These are phyloP conservation scores for Glaciozyma antarctica DNA, from an alignment of 768 basidiomycete species.

Conservation along the genomic window DNA sequence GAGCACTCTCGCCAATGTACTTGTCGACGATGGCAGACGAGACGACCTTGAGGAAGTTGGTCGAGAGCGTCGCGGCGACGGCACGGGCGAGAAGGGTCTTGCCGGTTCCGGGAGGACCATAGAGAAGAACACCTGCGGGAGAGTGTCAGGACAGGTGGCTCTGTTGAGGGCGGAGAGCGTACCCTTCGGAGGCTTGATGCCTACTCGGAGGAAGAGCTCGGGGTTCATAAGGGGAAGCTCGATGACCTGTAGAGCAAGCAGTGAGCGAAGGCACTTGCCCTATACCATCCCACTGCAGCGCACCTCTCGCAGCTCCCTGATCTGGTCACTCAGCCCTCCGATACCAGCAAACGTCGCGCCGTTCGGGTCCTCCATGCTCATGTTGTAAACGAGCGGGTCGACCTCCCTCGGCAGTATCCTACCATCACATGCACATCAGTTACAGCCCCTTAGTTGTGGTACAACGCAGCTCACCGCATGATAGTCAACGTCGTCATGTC, in stretches of 20 bases:
- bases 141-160: neutral
- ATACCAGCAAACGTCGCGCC: slow-evolving; percentile 93
- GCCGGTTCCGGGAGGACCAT: slow-evolving; percentile 92
- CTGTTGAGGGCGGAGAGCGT: neutral
- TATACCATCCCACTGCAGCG: slow-evolving; percentile 30
- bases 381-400: slow-evolving; percentile 97
- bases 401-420: slow-evolving; percentile 87
- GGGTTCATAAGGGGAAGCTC: slow-evolving; percentile 89
- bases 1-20: slow-evolving; percentile 95
- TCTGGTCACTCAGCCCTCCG: slow-evolving; percentile 90
- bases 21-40: slow-evolving; percentile 97
- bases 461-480: slow-evolving; percentile 54
- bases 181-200: slow-evolving; percentile 92
- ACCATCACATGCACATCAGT: neutral
- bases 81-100: slow-evolving; percentile 92
- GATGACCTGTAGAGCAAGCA: slow-evolving; percentile 52
- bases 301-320: slow-evolving; percentile 89
- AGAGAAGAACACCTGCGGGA: slow-evolving; percentile 57
- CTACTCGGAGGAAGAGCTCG: slow-evolving; percentile 87
- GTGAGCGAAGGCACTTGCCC: neutral
- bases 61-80: slow-evolving; percentile 92
- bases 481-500: slow-evolving; percentile 99
- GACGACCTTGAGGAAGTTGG: slow-evolving; percentile 97
- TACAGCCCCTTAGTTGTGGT: neutral
- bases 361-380: slow-evolving; percentile 96